A percentile compares a stretch with the other conserved stretches of the same genome.
phyloP scores from a whole-genome alignment of 2,329 filamentous ascomycete genomes.

The Phialemoniopsis sp. region DNA sequence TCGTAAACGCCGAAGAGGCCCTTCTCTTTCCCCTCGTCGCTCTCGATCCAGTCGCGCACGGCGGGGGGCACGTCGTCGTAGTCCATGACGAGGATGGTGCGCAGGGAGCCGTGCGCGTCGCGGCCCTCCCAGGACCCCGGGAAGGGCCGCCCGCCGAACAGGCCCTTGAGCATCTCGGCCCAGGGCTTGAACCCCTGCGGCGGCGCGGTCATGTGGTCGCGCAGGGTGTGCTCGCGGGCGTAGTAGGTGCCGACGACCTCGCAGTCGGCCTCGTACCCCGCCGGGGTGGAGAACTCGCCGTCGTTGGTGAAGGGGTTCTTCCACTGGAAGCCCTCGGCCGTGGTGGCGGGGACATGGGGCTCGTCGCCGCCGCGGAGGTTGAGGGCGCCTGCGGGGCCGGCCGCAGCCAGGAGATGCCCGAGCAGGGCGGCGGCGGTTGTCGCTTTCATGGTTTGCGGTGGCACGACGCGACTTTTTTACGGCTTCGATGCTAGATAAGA shows the following conservation, averaged over 20 bases:
- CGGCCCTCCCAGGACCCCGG: constrained; percentile 5
- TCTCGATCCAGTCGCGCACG: constrained; percentile 11
- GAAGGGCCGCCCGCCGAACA: not conserved
- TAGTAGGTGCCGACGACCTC: constrained; percentile 1
- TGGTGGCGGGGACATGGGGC: not conserved
- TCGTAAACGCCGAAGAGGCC: constrained; percentile 20
- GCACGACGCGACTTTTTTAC: too few relatives aligned
- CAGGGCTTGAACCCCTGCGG: constrained; percentile 1
- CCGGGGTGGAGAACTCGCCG: not conserved
- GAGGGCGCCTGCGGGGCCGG: too few relatives aligned
- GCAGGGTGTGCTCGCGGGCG: constrained; percentile 3
- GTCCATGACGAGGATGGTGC: constrained; percentile 14
- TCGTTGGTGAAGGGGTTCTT: not conserved
- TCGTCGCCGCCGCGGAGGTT: too few relatives aligned
- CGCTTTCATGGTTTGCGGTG: too few relatives aligned
- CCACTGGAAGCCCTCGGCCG: not conserved
- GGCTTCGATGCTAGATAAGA: too few relatives aligned
- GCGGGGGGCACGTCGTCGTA: constrained; percentile 16
- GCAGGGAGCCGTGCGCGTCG: not conserved
- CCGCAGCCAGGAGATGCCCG: too few relatives aligned
- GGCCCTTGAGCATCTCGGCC: not conserved
- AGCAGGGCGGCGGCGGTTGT: too few relatives aligned
- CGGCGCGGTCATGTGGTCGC: constrained; percentile 1
- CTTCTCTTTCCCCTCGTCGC: constrained; percentile 10
- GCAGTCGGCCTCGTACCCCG: not conserved